Base-by-base conservation (phyloP, 108 stramenopile species). In the Nitzschia palea region DNA sequence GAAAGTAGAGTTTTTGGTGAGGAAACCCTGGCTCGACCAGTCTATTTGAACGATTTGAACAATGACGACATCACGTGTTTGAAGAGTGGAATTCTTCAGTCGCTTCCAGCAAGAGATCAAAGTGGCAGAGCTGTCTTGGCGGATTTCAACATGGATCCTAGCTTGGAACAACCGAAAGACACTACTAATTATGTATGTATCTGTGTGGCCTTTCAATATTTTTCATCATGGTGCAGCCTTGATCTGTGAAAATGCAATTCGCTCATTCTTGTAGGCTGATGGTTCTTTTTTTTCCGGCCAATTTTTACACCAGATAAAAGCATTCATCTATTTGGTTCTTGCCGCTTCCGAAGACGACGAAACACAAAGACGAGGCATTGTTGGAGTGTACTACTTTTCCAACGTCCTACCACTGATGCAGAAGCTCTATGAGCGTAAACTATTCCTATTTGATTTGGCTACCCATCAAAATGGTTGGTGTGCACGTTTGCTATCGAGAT, bases 21-120 rank as follows among this genome's bases (percentile, higher is more conserved):
- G 4, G 52, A 62, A 1, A 25, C 47, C 14, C 59, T 61, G 1
- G 58, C 26, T 14, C 40, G 69, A 28, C 29, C 53, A 6, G 15
- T 68, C 22, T 2, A 2, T 1, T 47, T 57, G 25, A 44, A 26
- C 25, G 74, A 76, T 43, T 23, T 70, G 32, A 23, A 52, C 27
- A 33, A 26, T 14, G 50, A 70, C 17, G 69, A 61, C 44, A 32
- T 52, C 50, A 27, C 31, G 1, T 35, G 6, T 20, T 32, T 61
- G 30, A 51, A 37, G 15, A 2, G 25, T 28, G 69, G 69, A 18
- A 40, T 23, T 1, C 14, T 62, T 4, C 76, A 70, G 37, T 12
- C 70, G 0, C 25, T 77, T 6, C 64, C 76, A 14, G 63, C 44
- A 4, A 44, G 69, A 37, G 76, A 77, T 55, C 42, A 53, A 23